phyloP scores from a whole-genome alignment of 2,329 filamentous ascomycete genomes.

The Mycosphaerelloides madeirae region DNA sequence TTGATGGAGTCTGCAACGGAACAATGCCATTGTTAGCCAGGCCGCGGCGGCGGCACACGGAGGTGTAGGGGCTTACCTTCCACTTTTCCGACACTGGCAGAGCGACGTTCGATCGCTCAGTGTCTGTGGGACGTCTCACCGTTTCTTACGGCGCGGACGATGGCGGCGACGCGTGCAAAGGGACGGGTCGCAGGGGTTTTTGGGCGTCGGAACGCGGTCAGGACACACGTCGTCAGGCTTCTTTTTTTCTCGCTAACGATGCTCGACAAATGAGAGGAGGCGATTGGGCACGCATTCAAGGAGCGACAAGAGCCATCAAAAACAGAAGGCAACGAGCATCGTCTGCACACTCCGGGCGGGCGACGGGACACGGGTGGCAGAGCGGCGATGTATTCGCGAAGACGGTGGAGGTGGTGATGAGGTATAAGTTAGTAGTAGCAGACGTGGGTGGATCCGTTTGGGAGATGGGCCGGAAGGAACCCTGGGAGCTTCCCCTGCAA shows the following conservation, averaged over 20 bases:
- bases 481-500: too few species aligned
- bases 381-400: too few species aligned
- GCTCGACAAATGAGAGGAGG: slow-evolving; percentile 9
- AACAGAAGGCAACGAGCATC: not conserved
- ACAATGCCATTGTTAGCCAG: not conserved
- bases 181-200: not conserved
- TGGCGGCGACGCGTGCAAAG: not conserved
- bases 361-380: too few species aligned
- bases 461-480: too few species aligned
- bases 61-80: slow-evolving; percentile 4
- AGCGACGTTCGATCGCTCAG: slow-evolving; percentile 9
- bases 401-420: too few species aligned
- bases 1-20: too few species aligned
- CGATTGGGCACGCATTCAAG: slow-evolving; percentile 1
- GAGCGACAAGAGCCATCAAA: slow-evolving; percentile 8
- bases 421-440: too few species aligned
- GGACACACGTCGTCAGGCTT: not conserved
- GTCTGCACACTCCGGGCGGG: too few species aligned
- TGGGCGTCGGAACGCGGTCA: slow-evolving; percentile 1
- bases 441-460: too few species aligned
- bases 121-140: not conserved
- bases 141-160: not conserved
- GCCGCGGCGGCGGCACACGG: too few species aligned
- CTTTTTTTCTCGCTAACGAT: slow-evolving; percentile 1
- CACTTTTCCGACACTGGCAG: slow-evolving; percentile 6